Evolutionary conservation across 2,329 filamentous ascomycete genomes (phyloP).

Genomic region (Hypoxylon sp.): DNA sequence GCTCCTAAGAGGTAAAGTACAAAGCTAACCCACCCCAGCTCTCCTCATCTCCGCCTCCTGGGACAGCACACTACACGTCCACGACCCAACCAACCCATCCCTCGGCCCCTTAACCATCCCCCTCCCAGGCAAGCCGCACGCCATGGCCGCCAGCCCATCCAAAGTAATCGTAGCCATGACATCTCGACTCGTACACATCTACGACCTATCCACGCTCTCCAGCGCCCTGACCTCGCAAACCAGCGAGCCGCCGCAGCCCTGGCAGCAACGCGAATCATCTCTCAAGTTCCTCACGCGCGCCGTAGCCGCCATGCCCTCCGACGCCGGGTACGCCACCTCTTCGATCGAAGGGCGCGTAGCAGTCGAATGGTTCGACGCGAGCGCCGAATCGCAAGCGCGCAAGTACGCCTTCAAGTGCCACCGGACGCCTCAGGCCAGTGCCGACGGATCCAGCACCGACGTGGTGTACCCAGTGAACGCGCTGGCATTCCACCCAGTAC

Average conservation of each 20-base stretch:
- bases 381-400: conserved; percentile 85
- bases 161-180: conserved; percentile 98
- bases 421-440: conserved; percentile 76
- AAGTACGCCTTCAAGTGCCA: conserved; percentile 99
- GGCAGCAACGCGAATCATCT: conserved; percentile 93
- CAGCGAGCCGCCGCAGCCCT: conserved; percentile 73
- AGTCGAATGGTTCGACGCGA: conserved; percentile 98
- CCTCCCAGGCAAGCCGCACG: conserved; percentile 90
- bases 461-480: conserved; percentile 94
- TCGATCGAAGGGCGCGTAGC: conserved; percentile 96
- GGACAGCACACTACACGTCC: conserved; percentile 91
- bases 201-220: conserved; percentile 82
- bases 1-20: background rate
- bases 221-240: conserved; percentile 67
- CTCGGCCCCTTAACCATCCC: conserved; percentile 74
- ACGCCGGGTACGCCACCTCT: conserved; percentile 91
- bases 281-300: conserved; percentile 96
- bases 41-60: conserved; percentile 92
- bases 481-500: conserved; percentile 86
- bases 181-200: conserved; percentile 92
- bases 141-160: conserved; percentile 80
- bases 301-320: conserved; percentile 96
- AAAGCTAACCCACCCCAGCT: conserved; percentile 58
- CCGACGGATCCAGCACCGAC: conserved; percentile 72
- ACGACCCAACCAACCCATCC: conserved; percentile 71